Conservation (phyloP, 202 grass and related monocot species). For the Carex arenaria region DNA sequence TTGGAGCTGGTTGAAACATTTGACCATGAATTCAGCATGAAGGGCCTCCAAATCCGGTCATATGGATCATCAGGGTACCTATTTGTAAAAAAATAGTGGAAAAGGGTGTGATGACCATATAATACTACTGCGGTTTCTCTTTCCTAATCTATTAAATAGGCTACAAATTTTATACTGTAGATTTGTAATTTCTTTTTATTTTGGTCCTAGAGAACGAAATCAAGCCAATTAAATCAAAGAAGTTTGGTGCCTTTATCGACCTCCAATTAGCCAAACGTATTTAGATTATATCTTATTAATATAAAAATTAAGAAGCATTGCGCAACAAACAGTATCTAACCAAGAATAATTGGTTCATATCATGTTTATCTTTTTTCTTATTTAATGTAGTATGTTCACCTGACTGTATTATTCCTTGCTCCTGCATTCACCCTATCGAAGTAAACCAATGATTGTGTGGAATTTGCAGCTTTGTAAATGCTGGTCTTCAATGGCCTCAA, state of each 20-base stretch:
- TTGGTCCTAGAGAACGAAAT: not conserved
- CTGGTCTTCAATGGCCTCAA: too few species aligned
- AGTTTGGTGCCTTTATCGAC: not conserved
- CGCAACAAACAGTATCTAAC: too few species aligned
- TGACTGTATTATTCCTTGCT: too few species aligned
- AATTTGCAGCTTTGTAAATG: too few species aligned
- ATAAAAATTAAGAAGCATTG: too few species aligned
- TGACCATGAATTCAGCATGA: not conserved
- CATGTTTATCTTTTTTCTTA: too few species aligned
- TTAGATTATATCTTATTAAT: too few species aligned
- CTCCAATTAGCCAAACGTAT: not conserved
- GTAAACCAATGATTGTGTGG: too few species aligned
- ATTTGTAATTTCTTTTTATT: not conserved
- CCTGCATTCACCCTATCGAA: too few species aligned
- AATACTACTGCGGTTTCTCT: too few species aligned
- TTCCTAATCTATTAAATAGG: not conserved
- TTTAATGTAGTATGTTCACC: too few species aligned
- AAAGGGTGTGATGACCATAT: not conserved
- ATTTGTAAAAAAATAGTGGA: not conserved
- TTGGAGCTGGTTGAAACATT: constrained; percentile 8
- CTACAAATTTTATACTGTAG: not conserved
- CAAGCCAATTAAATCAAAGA: not conserved
- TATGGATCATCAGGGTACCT: constrained; percentile 46
- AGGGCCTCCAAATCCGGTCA: constrained; percentile 40
- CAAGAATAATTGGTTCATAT: too few species aligned